Evolutionary conservation across 257 asterid genomes (phyloP).

Genomic region (Solanum ossicruentum): DNA sequence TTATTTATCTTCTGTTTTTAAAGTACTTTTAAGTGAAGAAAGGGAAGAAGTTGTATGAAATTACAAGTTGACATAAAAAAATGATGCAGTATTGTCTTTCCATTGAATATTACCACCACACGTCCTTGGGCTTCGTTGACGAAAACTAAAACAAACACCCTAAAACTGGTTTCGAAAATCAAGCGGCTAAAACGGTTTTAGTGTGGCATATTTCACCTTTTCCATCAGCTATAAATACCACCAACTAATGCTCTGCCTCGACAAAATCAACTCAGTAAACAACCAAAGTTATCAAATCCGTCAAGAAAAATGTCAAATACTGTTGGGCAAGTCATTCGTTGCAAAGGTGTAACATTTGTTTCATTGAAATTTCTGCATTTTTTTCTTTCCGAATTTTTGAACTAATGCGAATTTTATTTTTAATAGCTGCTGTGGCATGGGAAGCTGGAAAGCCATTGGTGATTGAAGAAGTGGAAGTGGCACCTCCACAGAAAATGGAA

Average conservation of each 20-base stretch:
- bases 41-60: too few relatives aligned
- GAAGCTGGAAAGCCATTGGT: slow-evolving; percentile 65
- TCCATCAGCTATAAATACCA: neutral
- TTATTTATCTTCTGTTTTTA: too few relatives aligned
- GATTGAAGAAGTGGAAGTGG: slow-evolving; percentile 67
- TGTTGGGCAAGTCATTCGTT: slow-evolving; percentile 46
- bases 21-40: too few relatives aligned
- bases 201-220: neutral
- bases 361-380: neutral
- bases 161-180: too few relatives aligned
- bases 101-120: too few relatives aligned
- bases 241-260: neutral
- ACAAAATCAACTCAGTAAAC: neutral
- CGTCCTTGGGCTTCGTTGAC: too few relatives aligned
- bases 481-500: slow-evolving; percentile 73
- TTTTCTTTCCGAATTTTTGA: neutral
- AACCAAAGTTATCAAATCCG: neutral
- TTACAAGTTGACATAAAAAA: too few relatives aligned
- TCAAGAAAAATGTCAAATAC: slow-evolving; percentile 32
- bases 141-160: too few relatives aligned
- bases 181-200: neutral
- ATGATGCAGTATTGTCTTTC: too few relatives aligned
- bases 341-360: slow-evolving; percentile 35
- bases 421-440: slow-evolving; percentile 70
- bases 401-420: neutral